Evolutionary conservation across 2,329 filamentous ascomycete species (phyloP).

Genomic region (Fusarium longipes): DNA sequence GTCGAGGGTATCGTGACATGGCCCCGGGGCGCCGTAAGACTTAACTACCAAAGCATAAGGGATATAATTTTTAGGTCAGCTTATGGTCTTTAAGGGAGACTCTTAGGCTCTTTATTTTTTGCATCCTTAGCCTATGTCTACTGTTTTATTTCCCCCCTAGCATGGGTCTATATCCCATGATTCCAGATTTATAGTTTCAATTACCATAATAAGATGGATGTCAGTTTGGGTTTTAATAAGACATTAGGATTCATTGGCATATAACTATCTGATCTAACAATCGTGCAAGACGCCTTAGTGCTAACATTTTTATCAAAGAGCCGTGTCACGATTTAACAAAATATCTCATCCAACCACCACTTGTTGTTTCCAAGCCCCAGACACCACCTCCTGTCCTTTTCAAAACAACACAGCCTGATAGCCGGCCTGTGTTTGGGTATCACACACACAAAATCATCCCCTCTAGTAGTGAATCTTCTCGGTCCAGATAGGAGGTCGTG

Average conservation of each 20-base stretch:
- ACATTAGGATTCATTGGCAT: conserved; percentile 36
- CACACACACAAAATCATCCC: conserved; percentile 30
- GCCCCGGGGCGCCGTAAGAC: no score
- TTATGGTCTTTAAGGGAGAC: no score
- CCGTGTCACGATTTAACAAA: neutral
- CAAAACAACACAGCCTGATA: conserved; percentile 39
- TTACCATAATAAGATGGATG: no score
- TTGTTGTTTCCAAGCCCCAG: conserved; percentile 1
- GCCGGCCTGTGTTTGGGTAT: conserved; percentile 45
- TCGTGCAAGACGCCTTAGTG: neutral
- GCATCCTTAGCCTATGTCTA: no score
- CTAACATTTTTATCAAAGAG: neutral
- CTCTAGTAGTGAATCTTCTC: conserved; percentile 59
- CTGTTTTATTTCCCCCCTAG: no score
- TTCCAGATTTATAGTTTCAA: neutral
- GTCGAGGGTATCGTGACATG: neutral
- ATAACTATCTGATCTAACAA: conserved; percentile 14
- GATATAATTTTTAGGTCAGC: no score
- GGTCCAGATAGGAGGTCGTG: conserved; percentile 58
- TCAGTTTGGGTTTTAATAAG: conserved; percentile 3
- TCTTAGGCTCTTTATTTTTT: no score
- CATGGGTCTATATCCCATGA: no score
- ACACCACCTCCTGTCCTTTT: neutral
- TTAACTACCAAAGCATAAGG: no score
- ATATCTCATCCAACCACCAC: neutral